Evolutionary conservation across 78 protist genomes (phyloP), one percentile per base, ranked within the genome.

Genomic region (Dictyostelium intermedium): DNA sequence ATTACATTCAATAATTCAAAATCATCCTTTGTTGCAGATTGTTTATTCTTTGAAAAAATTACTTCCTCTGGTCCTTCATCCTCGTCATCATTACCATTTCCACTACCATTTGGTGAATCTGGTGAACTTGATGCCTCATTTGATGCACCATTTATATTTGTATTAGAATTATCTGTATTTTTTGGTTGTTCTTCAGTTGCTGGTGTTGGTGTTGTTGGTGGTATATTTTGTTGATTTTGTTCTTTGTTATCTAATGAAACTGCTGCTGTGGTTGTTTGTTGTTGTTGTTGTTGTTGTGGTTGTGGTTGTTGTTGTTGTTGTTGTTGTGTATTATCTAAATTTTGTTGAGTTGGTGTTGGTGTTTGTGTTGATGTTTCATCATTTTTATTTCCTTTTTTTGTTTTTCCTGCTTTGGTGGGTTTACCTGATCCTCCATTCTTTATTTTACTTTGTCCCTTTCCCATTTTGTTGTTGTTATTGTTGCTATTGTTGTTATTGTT

Each of bases 1-100:
- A 98, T 87, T n/a, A 96, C 97, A 34, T 66, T 78, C 25, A 97
- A 77, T 11, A 97, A 80, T 34, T 96, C 97, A 86, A 98, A 98
- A 96, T 98, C 99, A 32, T 95, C 97, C 10, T 91, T 85, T 10
- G 96, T 91, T 47, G 96, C 81, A 23, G 91, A n/a, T 85, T 84
- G 92, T 53, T 86, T 87, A 56, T 70, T 76, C 60, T 82, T 79
- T 73, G 92, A 85, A 45, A 92, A 92, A 32, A 92, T 81, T 9
- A 77, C 78, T 69, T 91, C 95, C 27, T 91, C 95, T 47, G 93
- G 93, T 16, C 93, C 93, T 66, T 87, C 93, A 32, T 87, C 93
- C 5, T 60, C 84, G 20, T 87, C 93, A 20, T 77, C 83, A 34
- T 74, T 74, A 37, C 63, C 84, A 50, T 47, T 85, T 63, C 35